These are phyloP conservation scores for Neckera pumila DNA, from an alignment of 225 moss, liverwort and hornwort genomes.

Conservation along the genomic window DNA sequence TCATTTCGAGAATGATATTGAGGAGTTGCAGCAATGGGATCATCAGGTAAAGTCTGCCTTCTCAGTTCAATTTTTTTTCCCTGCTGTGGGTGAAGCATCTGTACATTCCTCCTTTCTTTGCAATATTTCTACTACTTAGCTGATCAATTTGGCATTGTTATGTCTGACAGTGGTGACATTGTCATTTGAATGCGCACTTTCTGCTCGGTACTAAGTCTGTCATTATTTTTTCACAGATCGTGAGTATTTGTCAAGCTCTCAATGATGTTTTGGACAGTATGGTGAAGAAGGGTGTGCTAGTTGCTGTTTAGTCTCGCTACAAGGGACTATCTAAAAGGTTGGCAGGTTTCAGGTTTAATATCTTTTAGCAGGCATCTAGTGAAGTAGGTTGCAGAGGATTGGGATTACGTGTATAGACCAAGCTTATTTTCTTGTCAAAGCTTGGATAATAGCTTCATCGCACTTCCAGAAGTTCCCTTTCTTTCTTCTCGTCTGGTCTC, in stretches of 20 bases:
- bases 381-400: not conserved
- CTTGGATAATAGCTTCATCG: not conserved
- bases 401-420: not conserved
- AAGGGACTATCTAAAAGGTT: not conserved
- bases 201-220: not conserved
- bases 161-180: not conserved
- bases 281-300: slow-evolving; percentile 92
- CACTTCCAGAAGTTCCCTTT: not conserved
- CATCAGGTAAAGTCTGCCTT: slow-evolving; percentile 55
- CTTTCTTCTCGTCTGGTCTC: not conserved
- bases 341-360: not conserved
- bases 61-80: not conserved
- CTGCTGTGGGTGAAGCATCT: not conserved
- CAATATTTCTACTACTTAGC: not conserved
- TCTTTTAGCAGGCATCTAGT: not conserved
- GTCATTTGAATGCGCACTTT: not conserved
- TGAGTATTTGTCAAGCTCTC: slow-evolving; percentile 95
- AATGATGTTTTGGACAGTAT: slow-evolving; percentile 96
- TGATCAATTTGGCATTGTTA: not conserved
- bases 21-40: slow-evolving; percentile 99
- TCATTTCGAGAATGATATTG: slow-evolving; percentile 99
- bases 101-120: not conserved
- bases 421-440: not conserved
- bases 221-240: slow-evolving; percentile 56
- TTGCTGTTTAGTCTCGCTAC: slow-evolving; percentile 45